Evolutionary conservation across 202 grass and related monocot genomes (phyloP).

Genomic region (Digitaria exilis): DNA sequence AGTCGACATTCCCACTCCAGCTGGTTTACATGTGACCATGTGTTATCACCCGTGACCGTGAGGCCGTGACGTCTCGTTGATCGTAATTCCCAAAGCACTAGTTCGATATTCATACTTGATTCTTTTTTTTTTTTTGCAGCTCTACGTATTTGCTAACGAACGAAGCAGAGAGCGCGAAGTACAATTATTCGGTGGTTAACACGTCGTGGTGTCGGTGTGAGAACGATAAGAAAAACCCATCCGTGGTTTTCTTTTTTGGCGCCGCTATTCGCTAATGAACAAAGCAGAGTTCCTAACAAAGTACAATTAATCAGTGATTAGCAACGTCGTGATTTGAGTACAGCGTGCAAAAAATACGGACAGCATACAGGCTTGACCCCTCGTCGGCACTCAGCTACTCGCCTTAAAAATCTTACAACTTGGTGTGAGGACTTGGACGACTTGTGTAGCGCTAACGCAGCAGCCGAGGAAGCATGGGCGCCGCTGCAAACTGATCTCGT

Average conservation of each 20-base stretch:
- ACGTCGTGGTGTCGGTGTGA: neutral
- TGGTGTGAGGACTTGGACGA: neutral
- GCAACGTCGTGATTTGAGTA: neutral
- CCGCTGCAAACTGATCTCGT: neutral
- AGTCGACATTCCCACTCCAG: neutral
- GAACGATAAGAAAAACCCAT: neutral
- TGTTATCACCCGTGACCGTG: neutral
- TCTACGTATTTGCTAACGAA: neutral
- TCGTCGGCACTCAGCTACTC: neutral
- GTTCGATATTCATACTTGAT: neutral
- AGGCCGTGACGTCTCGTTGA: neutral
- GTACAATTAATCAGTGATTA: neutral
- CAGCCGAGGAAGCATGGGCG: neutral
- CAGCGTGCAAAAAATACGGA: no score
- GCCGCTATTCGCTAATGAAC: neutral
- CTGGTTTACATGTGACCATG: slow-evolving; percentile 5
- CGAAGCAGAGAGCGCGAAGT: neutral
- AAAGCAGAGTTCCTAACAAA: neutral
- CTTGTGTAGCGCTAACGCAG: neutral
- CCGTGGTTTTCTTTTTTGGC: neutral
- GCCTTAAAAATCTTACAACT: neutral
- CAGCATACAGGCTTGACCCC: neutral
- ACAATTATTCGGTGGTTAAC: neutral
- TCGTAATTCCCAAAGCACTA: neutral
- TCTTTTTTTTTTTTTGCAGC: neutral